These are phyloP conservation scores for Hypoxylon sp. DNA, from an alignment of 2,329 filamentous ascomycete species.

Conservation along the genomic window DNA sequence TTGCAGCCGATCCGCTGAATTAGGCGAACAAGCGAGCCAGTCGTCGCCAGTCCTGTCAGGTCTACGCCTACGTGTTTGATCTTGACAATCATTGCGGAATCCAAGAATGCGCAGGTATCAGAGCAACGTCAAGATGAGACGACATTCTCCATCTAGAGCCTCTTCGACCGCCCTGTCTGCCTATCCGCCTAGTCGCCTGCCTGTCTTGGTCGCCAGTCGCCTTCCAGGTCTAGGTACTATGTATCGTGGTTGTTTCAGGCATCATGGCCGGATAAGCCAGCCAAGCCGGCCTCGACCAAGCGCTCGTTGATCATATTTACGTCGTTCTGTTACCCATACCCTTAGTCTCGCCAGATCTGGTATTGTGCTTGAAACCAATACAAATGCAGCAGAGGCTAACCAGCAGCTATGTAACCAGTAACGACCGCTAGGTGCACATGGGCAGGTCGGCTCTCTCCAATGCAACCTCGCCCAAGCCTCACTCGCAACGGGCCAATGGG, in stretches of 20 bases:
- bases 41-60: too few species aligned
- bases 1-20: conserved; percentile 14
- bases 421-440: conserved; percentile 3
- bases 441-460: conserved; percentile 20
- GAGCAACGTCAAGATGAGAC: background rate
- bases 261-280: background rate
- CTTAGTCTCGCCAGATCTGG: conserved; percentile 7
- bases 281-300: too few species aligned
- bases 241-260: background rate
- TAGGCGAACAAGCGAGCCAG: conserved; percentile 8
- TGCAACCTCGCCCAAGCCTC: conserved; percentile 28
- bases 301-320: background rate
- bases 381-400: conserved; percentile 6
- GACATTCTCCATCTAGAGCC: background rate
- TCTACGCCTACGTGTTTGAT: background rate
- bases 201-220: background rate
- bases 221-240: background rate
- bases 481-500: too few species aligned
- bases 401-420: background rate
- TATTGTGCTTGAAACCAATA: conserved; percentile 10
- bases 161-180: background rate
- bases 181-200: background rate
- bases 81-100: background rate
- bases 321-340: too few species aligned
- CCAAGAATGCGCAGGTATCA: background rate